Percentiles rank a stretch among this genome's conserved stretches.
These are phyloP conservation scores for Entrophospora sp. DNA, from an alignment of 192 early-diverging fungal species.

Conservation along the genomic window DNA sequence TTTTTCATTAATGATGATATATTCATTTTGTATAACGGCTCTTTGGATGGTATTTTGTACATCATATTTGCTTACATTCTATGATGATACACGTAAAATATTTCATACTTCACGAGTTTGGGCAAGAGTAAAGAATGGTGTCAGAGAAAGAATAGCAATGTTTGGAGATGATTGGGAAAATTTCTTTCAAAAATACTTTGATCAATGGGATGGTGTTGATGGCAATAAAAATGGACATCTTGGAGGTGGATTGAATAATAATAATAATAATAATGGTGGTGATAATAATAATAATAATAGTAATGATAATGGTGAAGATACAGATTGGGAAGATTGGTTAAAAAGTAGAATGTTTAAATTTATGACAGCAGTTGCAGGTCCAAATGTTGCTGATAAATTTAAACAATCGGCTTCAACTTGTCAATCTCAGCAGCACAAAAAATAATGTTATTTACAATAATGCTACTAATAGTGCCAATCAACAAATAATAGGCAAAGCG, in stretches of 20 bases:
- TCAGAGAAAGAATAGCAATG: slow-evolving; percentile 7
- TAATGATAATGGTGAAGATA: not conserved
- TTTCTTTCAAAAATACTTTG: slow-evolving; percentile 16
- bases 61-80: slow-evolving; percentile 17
- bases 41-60: slow-evolving; percentile 10
- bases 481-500: no score
- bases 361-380: slow-evolving; percentile 7
- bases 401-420: not conserved
- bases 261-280: not conserved
- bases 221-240: not conserved
- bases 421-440: no score
- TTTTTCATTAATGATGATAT: slow-evolving; percentile 1
- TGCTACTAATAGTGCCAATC: no score
- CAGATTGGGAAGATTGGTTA: slow-evolving; percentile 13
- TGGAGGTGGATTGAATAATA: not conserved
- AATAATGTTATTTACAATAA: no score
- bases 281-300: not conserved
- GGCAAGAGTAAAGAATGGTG: slow-evolving; percentile 1
- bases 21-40: slow-evolving; percentile 14
- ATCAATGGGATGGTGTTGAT: not conserved
- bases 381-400: not conserved
- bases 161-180: slow-evolving; percentile 19
- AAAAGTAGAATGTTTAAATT: slow-evolving; percentile 8
- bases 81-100: slow-evolving; percentile 8
- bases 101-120: slow-evolving; percentile 12